A percentile compares a stretch with the other conserved stretches of the same genome.
These are phyloP conservation scores for Lizanozyma gosingica DNA, from an alignment of 1,139 yeast species.

Conservation along the genomic window DNA sequence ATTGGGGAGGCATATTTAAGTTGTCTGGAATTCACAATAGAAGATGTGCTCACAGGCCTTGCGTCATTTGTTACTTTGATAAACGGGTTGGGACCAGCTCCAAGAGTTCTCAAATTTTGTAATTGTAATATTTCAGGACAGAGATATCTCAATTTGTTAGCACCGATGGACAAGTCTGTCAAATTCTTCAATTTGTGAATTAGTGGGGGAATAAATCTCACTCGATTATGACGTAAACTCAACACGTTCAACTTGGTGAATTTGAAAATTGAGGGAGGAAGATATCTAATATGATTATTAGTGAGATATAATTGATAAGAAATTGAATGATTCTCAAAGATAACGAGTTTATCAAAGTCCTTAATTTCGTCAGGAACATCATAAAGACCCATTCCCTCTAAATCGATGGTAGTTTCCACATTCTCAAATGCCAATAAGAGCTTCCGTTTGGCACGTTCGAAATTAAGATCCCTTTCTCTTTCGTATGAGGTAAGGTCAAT, in stretches of 20 bases:
- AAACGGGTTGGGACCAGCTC: constrained; percentile 40
- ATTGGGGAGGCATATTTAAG: constrained; percentile 19
- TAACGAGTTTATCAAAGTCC: constrained; percentile 35
- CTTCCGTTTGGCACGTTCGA: neutral
- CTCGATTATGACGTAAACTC: constrained; percentile 30
- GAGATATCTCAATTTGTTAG: constrained; percentile 25
- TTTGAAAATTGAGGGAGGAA: constrained; percentile 32
- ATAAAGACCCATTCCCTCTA: constrained; percentile 28
- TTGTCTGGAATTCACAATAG: constrained; percentile 4
- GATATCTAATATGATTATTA: constrained; percentile 22
- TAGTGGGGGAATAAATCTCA: constrained; percentile 25
- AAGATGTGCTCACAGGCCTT: constrained; percentile 8
- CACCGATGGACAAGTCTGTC: constrained; percentile 31
- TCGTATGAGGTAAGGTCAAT: constrained; percentile 3
- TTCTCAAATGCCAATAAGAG: constrained; percentile 26
- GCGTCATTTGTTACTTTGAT: constrained; percentile 23
- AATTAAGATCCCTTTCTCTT: constrained; percentile 7
- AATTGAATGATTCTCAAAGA: constrained; percentile 19
- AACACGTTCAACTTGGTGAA: constrained; percentile 35
- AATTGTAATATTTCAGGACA: constrained; percentile 30
- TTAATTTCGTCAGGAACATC: constrained; percentile 38
- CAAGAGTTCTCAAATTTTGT: constrained; percentile 20
- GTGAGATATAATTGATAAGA: constrained; percentile 31
- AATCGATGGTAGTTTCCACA: constrained; percentile 22
- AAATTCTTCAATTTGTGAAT: constrained; percentile 24